Evolutionary conservation across 495 filamentous ascomycete species (phyloP).

Genomic region (Astrothelium macrocarpum): DNA sequence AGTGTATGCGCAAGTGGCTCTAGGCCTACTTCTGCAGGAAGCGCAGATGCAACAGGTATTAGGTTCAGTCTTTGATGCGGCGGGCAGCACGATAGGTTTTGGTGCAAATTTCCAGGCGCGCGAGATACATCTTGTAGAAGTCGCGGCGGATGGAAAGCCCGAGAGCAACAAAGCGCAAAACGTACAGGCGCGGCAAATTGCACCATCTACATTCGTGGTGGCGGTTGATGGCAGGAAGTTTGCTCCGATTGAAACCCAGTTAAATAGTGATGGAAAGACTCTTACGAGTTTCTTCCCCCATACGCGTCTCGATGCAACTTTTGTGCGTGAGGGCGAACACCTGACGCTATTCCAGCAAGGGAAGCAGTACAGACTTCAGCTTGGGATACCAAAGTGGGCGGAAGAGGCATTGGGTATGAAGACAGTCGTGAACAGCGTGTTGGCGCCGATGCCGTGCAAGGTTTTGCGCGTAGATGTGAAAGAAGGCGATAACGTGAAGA

Average conservation of each 20-base stretch:
- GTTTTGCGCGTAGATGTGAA: slow-evolving; percentile 73
- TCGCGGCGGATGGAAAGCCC: slow-evolving; percentile 36
- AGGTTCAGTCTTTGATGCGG: slow-evolving; percentile 11
- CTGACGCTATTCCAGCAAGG: slow-evolving; percentile 79
- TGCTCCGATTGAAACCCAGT: slow-evolving; percentile 14
- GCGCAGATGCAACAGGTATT: neutral
- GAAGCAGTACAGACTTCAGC: slow-evolving; percentile 58
- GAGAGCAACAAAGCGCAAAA: neutral
- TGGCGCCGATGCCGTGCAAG: slow-evolving; percentile 93
- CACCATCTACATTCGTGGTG: slow-evolving; percentile 53
- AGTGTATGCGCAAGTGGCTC: slow-evolving; percentile 67
- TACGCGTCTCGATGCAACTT: slow-evolving; percentile 68
- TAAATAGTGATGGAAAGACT: slow-evolving; percentile 13
- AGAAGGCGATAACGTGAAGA: slow-evolving; percentile 71
- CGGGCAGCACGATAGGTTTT: slow-evolving; percentile 40
- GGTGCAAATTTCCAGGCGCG: slow-evolving; percentile 26
- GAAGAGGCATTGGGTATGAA: slow-evolving; percentile 78
- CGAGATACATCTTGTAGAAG: slow-evolving; percentile 47
- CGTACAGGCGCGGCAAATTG: slow-evolving; percentile 49
- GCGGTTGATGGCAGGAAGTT: slow-evolving; percentile 36
- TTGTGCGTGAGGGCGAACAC: slow-evolving; percentile 56
- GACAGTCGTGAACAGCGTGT: slow-evolving; percentile 70
- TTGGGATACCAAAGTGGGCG: slow-evolving; percentile 66
- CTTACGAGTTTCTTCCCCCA: slow-evolving; percentile 61
- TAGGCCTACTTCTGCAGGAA: slow-evolving; percentile 52